These are phyloP conservation scores for Cymbidium sinense DNA, from an alignment of 106 monocot species.

Conservation along the genomic window DNA sequence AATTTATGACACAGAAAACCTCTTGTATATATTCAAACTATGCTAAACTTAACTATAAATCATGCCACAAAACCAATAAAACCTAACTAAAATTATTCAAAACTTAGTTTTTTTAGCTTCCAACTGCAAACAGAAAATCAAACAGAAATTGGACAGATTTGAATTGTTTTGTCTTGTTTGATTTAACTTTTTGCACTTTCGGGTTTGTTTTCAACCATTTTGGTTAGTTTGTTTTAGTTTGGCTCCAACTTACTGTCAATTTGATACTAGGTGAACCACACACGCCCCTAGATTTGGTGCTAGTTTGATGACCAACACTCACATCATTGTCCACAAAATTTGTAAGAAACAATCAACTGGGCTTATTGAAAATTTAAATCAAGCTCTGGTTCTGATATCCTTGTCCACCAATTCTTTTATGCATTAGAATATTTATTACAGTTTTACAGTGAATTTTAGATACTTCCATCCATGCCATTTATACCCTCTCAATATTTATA, in stretches of 20 bases:
- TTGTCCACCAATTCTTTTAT: no score
- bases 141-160: neutral
- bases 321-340: no score
- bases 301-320: no score
- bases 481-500: no score
- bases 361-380: no score
- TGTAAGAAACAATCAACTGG: no score
- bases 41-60: neutral
- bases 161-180: neutral
- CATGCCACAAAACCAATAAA: neutral
- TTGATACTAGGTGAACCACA: neutral
- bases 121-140: neutral
- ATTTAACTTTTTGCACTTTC: neutral
- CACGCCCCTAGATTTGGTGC: no score
- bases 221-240: neutral
- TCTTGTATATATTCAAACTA: neutral
- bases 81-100: neutral
- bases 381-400: no score
- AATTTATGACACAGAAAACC: neutral
- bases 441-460: no score
- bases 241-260: neutral
- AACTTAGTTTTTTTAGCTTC: neutral
- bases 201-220: neutral
- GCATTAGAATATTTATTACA: no score
- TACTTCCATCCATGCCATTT: no score